These are phyloP conservation scores for Neurospora sp. DNA, from an alignment of 495 filamentous ascomycete genomes.

Conservation along the genomic window DNA sequence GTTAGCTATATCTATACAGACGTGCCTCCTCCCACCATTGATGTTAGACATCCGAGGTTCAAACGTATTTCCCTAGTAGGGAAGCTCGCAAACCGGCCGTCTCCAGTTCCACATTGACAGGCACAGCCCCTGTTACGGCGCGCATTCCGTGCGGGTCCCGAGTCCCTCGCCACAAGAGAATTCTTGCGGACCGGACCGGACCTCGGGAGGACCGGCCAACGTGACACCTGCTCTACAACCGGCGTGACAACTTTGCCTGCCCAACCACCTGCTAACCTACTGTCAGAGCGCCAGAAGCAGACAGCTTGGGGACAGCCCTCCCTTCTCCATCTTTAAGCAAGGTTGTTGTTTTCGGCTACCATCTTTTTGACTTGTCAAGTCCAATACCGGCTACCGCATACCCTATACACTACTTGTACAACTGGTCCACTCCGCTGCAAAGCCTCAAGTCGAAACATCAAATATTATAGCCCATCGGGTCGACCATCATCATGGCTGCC, in stretches of 20 bases:
- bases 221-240: background rate
- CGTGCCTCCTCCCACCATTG: background rate
- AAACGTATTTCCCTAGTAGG: background rate
- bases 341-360: background rate
- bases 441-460: background rate
- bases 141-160: background rate
- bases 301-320: background rate
- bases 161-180: background rate
- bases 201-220: background rate
- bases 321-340: background rate
- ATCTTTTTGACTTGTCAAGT: background rate
- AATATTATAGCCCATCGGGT: background rate
- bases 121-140: background rate
- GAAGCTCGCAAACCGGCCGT: background rate
- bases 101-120: background rate
- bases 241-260: background rate
- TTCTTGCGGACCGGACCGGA: background rate
- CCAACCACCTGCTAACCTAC: background rate
- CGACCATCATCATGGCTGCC: background rate
- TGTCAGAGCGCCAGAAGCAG: background rate
- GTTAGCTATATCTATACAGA: background rate
- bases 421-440: background rate
- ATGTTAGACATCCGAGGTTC: background rate
- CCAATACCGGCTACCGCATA: background rate
- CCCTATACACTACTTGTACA: background rate